Base-by-base conservation (phyloP, 345 rosid species). In the Eutrema yunnanense region DNA sequence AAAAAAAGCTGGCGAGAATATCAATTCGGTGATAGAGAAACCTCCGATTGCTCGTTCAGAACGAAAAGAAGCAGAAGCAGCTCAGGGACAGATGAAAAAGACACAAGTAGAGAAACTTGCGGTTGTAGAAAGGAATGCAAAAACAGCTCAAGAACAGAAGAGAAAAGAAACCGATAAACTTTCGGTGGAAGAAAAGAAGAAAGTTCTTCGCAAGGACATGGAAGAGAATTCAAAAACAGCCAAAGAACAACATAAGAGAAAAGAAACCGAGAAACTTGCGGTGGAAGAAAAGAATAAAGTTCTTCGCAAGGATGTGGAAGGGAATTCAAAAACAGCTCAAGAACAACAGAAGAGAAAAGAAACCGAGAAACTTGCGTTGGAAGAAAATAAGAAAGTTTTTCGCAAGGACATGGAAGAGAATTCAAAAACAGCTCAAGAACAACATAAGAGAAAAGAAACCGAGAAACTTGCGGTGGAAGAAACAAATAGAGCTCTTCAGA, bases 351-450 rank as follows among this genome's bases (percentile, higher is more conserved):
- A 40, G 44, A 55, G 27, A 33, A 36, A 65, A 14, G 76, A 78
- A 68, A 63, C 37, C 64, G 55, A 69, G 56, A 57, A 43, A 57
- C 65, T 56, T 46, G 46, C 9, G 22, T 69, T 2, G 2, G 66
- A 68, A 74, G 78, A 78, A 78, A 62, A 38, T 27, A 59, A 78
- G 47, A 70, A 19, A 55, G 30, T 52, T 43, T 36, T 47, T 65
- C 26, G 0, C 2, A 27, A 65, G 3, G 48, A 38, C 36, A 6
- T 60, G 79, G 59, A 57, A 75, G 72, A 32, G 32, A 73, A 33
- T 54, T 46, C 50, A 19, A n/a, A 16, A 44, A 7, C 50, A 66
- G 76, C 37, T 65, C 7, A 59, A 16, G 60, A 44, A 42, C 69
- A 55, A 56, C 63, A 40, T 19, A 53, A 32, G 57, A 68, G 47